Evolutionary conservation across 352 stramenopile species (phyloP).

Genomic region (Discostella stelligera): DNA sequence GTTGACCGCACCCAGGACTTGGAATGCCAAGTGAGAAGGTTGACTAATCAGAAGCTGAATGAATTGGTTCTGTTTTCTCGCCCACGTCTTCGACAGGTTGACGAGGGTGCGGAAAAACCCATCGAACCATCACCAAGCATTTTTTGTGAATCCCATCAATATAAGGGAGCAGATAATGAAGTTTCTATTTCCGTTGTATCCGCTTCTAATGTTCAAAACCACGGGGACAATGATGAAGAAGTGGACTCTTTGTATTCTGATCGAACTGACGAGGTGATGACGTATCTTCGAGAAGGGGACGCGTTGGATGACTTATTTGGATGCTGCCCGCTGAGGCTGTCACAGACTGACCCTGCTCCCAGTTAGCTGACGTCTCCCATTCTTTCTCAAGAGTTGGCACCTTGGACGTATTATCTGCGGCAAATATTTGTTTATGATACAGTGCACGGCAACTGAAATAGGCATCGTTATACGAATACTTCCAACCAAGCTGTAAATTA

Average conservation of each 20-base stretch:
- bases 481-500: too few relatives aligned
- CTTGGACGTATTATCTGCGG: too few relatives aligned
- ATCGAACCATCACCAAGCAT: not conserved
- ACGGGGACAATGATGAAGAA: not conserved
- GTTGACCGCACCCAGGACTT: constrained; percentile 33
- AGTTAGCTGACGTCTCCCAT: not conserved
- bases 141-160: not conserved
- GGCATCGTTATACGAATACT: too few relatives aligned
- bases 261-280: constrained; percentile 6
- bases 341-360: not conserved
- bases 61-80: constrained; percentile 27
- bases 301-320: constrained; percentile 32
- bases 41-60: constrained; percentile 43
- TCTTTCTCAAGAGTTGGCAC: too few relatives aligned
- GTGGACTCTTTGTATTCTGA: constrained; percentile 9
- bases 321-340: constrained; percentile 18
- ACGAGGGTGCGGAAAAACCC: not conserved
- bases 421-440: too few relatives aligned
- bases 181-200: not conserved
- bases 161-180: not conserved
- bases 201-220: not conserved
- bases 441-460: too few relatives aligned
- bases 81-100: constrained; percentile 3
- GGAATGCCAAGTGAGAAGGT: constrained; percentile 23
- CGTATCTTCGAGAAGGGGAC: constrained; percentile 3